Conservation (phyloP, 495 filamentous ascomycete species). For the Copromyces sp. region DNA sequence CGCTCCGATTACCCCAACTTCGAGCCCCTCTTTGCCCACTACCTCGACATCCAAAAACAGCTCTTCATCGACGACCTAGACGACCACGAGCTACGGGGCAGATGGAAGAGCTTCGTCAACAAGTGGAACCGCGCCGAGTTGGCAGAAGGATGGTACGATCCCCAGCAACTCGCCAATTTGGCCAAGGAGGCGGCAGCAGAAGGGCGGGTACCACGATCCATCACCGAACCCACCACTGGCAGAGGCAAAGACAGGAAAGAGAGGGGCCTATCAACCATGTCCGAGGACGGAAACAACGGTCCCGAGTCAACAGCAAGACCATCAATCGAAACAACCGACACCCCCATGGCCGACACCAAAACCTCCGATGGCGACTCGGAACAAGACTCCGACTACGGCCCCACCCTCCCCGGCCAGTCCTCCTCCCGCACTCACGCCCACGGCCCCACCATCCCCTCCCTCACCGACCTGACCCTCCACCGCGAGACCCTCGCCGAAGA, state of each 20-base stretch:
- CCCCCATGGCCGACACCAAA: not conserved
- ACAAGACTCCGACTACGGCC: constrained; percentile 65
- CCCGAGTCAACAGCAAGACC: not conserved
- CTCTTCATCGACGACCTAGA: constrained; percentile 52
- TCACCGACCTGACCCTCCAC: constrained; percentile 64
- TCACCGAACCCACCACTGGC: not conserved
- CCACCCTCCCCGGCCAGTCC: constrained; percentile 43
- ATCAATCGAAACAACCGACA: not conserved
- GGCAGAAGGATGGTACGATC: constrained; percentile 89
- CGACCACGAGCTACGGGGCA: constrained; percentile 61
- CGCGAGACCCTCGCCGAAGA: constrained; percentile 42
- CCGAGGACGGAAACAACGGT: not conserved
- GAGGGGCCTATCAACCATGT: not conserved
- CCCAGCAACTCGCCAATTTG: constrained; percentile 47
- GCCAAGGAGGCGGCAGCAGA: not conserved
- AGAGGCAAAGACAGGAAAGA: not conserved
- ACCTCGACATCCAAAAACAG: constrained; percentile 84
- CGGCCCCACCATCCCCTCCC: constrained; percentile 66
- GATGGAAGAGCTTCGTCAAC: constrained; percentile 87
- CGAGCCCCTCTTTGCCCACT: constrained; percentile 67
- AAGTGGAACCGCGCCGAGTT: constrained; percentile 96
- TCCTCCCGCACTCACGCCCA: constrained; percentile 20
- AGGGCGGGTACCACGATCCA: not conserved
- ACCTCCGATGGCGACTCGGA: constrained; percentile 38
- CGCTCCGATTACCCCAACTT: constrained; percentile 55